These are phyloP conservation scores for Rostrohypoxylon terebratum DNA, from an alignment of 495 filamentous ascomycete species.

Conservation along the genomic window DNA sequence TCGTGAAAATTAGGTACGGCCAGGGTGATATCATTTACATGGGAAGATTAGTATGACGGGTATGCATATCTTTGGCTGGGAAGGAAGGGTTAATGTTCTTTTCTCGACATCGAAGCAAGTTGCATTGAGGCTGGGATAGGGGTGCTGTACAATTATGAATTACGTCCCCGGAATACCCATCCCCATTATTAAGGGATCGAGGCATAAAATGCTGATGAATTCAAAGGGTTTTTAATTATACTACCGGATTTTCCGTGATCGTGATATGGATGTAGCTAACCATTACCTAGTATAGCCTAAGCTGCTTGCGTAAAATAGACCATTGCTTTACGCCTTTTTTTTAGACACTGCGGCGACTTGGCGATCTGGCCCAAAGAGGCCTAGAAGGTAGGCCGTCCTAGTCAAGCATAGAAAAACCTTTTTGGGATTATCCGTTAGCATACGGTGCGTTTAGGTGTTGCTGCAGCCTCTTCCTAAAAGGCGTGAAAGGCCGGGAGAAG, in stretches of 20 bases:
- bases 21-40: neutral
- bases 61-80: neutral
- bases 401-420: constrained; percentile 66
- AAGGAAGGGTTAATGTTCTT: constrained; percentile 8
- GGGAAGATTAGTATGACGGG: neutral
- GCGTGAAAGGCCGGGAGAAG: neutral
- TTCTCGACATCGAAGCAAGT: constrained; percentile 2
- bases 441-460: neutral
- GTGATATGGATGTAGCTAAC: neutral
- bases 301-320: neutral
- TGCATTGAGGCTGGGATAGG: constrained; percentile 10
- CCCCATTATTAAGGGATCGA: neutral
- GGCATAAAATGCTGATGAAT: constrained; percentile 6
- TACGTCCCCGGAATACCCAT: neutral
- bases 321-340: constrained; percentile 34
- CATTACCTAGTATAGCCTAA: neutral
- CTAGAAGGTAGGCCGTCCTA: constrained; percentile 67
- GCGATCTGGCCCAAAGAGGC: constrained; percentile 65
- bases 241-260: constrained; percentile 1
- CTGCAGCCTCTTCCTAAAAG: neutral
- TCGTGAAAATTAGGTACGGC: constrained; percentile 66
- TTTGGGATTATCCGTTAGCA: constrained; percentile 5
- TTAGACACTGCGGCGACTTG: constrained; percentile 18
- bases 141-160: neutral
- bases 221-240: constrained; percentile 9